Evolutionary conservation across 202 grass and related monocot genomes (phyloP), one percentile per base, ranked within the genome.

Genomic region (Tripidium arundinaceum): DNA sequence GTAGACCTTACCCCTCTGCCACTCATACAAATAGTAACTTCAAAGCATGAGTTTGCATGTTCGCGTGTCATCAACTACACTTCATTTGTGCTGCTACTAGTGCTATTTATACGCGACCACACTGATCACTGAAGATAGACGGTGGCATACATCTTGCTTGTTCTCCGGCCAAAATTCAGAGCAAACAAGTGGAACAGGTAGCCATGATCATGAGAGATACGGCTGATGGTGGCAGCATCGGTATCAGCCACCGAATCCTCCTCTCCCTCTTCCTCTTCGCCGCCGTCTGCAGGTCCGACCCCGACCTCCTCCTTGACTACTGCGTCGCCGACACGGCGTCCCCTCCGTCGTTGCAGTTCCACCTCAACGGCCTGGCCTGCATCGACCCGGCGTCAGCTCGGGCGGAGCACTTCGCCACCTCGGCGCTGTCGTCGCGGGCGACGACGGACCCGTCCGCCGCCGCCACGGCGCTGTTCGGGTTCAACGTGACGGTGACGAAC

Each of bases 251-350:
- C 52, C 31, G 54, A 63, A 62, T 70, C 54, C 61, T 86, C 26
- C 21, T 89, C 1, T 18, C 13, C 8, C 22, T 89, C 54, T 39
- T 45, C 12, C 65, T 81, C 47, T 26, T 86, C 47, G 33, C 47
- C 81, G n/a, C 21, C 5, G 34, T 73, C 58, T 84, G 50, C 65
- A 7, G 22, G 11, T 28, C 80, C 13, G 90, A 89, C 24, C 90
- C 90, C 21, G 90, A 92, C 66, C 86, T 88, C 31, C 90, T 91
- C 80, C 1, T 83, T 27, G 90, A 92, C 76, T 84, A 84, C 67
- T 87, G 86, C 72, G 73, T 87, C 28, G 62, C 90, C 18, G 90
- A 89, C 81, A 24, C 61, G 27, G 4, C 47, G 15, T 22, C 64
- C 4, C 1, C 79, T 4, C 19, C 33, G 52, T 26, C 71, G 12